Evolutionary conservation across 768 basidiomycete species (phyloP).

Genomic region (Auriscalpium microsporum): DNA sequence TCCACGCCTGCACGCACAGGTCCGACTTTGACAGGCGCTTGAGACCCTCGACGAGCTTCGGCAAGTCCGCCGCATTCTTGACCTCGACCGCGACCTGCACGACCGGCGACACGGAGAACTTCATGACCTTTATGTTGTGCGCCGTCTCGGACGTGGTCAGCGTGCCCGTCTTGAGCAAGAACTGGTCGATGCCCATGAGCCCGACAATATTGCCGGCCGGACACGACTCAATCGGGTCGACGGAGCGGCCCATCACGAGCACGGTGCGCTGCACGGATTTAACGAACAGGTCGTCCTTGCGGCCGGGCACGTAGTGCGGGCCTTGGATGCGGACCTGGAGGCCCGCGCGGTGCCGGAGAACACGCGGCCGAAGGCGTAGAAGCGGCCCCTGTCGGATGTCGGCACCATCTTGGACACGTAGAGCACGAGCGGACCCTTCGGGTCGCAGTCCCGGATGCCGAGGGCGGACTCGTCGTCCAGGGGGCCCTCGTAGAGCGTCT

Average conservation of each 20-base stretch:
- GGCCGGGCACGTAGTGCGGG: constrained; percentile 96
- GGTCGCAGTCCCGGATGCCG: constrained; percentile 96
- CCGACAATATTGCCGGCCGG: constrained; percentile 98
- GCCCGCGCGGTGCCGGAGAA: constrained; percentile 96
- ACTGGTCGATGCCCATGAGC: constrained; percentile 99
- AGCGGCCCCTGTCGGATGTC: constrained; percentile 98
- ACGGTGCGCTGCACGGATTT: constrained; percentile 99
- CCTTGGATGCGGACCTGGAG: constrained; percentile 99
- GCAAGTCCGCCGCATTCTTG: constrained; percentile 98
- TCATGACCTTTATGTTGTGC: constrained; percentile 99
- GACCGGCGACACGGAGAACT: constrained; percentile 99
- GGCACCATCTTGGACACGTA: constrained; percentile 99
- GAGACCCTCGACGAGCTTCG: constrained; percentile 99
- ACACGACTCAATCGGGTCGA: constrained; percentile 98
- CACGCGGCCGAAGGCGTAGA: constrained; percentile 99
- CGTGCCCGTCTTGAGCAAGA: constrained; percentile 98
- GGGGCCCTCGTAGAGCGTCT: constrained; percentile 99
- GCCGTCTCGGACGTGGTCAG: constrained; percentile 97
- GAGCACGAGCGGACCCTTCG: constrained; percentile 90
- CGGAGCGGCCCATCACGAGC: constrained; percentile 99
- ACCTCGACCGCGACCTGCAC: constrained; percentile 99
- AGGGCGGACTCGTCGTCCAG: constrained; percentile 99
- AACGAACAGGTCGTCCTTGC: constrained; percentile 97
- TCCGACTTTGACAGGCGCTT: constrained; percentile 99
- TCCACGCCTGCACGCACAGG: constrained; percentile 97